These are phyloP conservation scores for Zanthoxylum bungeanum DNA, from an alignment of 345 rosid genomes.

Conservation along the genomic window DNA sequence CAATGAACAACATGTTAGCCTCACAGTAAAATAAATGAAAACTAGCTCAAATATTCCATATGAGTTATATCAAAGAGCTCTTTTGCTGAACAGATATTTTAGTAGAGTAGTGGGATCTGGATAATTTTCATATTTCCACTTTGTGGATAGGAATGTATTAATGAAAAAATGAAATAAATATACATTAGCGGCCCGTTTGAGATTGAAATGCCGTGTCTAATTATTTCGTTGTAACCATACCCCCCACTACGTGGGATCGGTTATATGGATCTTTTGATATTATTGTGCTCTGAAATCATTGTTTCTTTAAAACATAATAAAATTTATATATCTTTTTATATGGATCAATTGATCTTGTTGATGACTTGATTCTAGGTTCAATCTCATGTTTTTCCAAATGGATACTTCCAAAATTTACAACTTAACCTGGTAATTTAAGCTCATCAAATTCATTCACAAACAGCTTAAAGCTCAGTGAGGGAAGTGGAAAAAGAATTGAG, in stretches of 20 bases:
- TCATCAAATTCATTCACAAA: background rate
- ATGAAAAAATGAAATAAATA: too few species aligned
- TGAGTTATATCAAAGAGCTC: background rate
- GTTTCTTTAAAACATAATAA: background rate
- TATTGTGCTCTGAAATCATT: too few species aligned
- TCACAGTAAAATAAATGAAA: constrained; percentile 15
- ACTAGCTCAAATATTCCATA: background rate
- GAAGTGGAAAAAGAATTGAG: background rate
- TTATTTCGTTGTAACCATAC: too few species aligned
- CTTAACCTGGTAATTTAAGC: too few species aligned
- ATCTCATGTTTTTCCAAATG: background rate
- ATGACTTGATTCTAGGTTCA: background rate
- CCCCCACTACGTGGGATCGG: too few species aligned
- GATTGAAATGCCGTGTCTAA: too few species aligned
- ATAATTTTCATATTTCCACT: background rate
- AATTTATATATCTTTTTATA: too few species aligned
- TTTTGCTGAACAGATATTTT: too few species aligned
- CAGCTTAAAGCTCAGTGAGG: background rate
- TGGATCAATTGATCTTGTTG: background rate
- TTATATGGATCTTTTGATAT: too few species aligned
- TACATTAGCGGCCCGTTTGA: too few species aligned
- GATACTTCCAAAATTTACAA: background rate
- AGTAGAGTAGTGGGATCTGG: background rate
- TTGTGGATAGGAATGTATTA: too few species aligned
- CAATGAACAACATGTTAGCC: background rate